Percentiles rank a stretch among this genome's conserved stretches.
phyloP scores from a whole-genome alignment of 2,329 filamentous ascomycete genomes.

The Beauveria asiatica region DNA sequence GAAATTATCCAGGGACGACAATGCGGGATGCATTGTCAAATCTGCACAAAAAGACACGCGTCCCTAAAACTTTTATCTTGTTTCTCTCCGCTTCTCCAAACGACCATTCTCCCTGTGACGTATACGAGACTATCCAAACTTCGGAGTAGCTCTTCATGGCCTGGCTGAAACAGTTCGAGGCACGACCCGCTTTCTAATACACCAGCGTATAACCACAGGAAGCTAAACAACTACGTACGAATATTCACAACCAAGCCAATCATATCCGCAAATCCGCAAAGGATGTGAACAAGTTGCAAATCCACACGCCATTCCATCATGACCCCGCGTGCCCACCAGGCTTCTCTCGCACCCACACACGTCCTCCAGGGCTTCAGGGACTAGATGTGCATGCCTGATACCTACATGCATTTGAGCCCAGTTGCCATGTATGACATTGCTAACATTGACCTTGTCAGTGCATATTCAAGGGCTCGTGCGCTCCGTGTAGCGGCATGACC shows the following conservation, averaged over 20 bases:
- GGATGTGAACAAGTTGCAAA: background rate
- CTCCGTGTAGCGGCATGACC: background rate
- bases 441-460: background rate
- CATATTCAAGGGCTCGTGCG: background rate
- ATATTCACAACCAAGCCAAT: too few relatives aligned
- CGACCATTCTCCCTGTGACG: background rate
- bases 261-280: background rate
- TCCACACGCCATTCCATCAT: background rate
- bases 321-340: background rate
- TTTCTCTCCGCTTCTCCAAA: background rate
- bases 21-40: background rate
- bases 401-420: background rate
- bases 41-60: background rate
- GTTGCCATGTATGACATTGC: background rate
- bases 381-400: background rate
- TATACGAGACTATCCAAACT: background rate
- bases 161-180: conserved; percentile 15
- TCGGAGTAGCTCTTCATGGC: conserved; percentile 12
- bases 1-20: background rate
- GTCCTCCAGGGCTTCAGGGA: background rate
- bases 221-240: background rate
- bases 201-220: background rate
- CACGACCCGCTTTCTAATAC: conserved; percentile 8
- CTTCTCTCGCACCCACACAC: background rate
- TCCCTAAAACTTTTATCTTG: background rate